phyloP scores from a whole-genome alignment of 306 rosid genomes.

The Trichosanthes cucumerina region DNA sequence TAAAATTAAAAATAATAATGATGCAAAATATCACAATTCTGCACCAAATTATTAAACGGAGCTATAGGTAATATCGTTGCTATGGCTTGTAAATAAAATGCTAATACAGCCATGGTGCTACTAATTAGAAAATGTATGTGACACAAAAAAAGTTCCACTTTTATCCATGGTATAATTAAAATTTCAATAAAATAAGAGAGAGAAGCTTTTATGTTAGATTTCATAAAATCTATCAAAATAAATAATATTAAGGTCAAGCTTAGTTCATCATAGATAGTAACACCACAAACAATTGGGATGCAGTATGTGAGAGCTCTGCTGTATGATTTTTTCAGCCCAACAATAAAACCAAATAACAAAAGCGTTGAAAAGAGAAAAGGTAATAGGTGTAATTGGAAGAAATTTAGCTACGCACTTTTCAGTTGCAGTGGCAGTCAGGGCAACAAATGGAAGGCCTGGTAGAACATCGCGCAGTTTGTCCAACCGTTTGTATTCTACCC shows the following conservation, averaged over 20 bases:
- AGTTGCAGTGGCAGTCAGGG: conserved; percentile 87
- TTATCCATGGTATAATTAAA: neutral
- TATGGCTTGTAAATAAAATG: neutral
- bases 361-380: neutral
- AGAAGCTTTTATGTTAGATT: neutral
- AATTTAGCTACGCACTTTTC: conserved; percentile 46
- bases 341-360: neutral
- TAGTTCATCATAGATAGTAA: neutral
- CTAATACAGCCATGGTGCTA: neutral
- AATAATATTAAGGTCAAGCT: neutral
- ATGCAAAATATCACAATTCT: neutral
- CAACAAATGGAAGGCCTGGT: conserved; percentile 70
- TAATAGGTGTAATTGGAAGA: conserved; percentile 9
- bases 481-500: conserved; percentile 73
- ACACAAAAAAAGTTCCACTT: neutral
- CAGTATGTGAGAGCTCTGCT: neutral
- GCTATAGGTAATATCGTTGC: neutral
- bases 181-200: neutral
- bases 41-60: neutral
- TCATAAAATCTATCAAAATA: neutral
- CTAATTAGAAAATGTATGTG: neutral
- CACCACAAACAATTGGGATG: neutral
- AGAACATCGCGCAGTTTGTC: conserved; percentile 66
- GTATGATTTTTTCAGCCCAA: neutral
- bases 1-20: neutral